phyloP scores from a whole-genome alignment of 306 rosid genomes.

The Malus sylvestris region DNA sequence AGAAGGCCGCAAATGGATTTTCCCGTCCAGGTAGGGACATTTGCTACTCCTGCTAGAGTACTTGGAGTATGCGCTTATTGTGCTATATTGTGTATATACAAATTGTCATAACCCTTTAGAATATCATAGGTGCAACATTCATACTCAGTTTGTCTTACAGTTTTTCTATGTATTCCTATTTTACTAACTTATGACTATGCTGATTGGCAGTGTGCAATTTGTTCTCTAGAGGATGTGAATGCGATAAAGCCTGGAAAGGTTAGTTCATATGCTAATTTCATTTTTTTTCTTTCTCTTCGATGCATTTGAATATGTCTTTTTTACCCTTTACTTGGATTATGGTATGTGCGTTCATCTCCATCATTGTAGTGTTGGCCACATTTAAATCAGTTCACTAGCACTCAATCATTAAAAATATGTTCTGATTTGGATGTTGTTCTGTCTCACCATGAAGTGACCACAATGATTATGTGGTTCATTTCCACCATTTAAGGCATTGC shows the following conservation, averaged over 20 bases:
- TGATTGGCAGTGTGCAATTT: slow-evolving; percentile 75
- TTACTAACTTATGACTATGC: slow-evolving; percentile 11
- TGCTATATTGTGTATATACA: background rate
- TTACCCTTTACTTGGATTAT: background rate
- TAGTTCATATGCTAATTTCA: slow-evolving; percentile 12
- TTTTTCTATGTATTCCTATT: background rate
- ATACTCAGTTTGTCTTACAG: background rate
- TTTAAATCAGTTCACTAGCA: too few relatives aligned
- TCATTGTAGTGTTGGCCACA: too few relatives aligned
- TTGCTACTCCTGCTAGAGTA: background rate
- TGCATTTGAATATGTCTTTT: background rate
- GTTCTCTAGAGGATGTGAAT: slow-evolving; percentile 80
- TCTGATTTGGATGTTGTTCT: background rate
- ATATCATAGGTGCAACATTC: background rate
- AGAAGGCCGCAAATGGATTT: slow-evolving; percentile 96
- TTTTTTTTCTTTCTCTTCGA: background rate
- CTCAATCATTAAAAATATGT: background rate
- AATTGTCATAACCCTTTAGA: background rate
- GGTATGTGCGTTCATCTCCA: background rate
- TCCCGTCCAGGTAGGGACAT: slow-evolving; percentile 77
- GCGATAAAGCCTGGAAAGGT: slow-evolving; percentile 85
- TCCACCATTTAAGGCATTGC: slow-evolving; percentile 1
- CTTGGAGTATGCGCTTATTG: background rate
- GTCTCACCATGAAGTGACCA: background rate
- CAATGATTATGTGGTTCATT: background rate